Evolutionary conservation across 805 yeast species (phyloP), one percentile per base, ranked within the genome.

Genomic region (Limtongia smithiae): DNA sequence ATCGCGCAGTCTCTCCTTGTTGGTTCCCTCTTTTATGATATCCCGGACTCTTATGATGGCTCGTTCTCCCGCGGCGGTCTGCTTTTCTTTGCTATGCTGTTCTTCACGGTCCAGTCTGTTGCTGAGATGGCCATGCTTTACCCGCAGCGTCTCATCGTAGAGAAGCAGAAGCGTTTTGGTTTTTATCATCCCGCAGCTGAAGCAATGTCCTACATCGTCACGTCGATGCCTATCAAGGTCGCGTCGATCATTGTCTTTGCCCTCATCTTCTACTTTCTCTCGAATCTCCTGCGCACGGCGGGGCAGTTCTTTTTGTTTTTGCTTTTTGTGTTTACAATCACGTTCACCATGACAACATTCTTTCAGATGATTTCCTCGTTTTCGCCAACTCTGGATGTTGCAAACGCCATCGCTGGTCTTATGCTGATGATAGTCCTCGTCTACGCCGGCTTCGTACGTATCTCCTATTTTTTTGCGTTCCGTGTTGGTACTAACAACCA

Each of bases 61-160:
- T 79, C 83, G 1, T 83, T 80, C 60, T 55, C 82, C 8, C 72
- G 87, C 55, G 82, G 84, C 50, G 79, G 87, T 36, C 75, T 82
- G 38, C 69, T 84, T 72, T 85, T 84, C 68, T 82, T 82, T 57
- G 54, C 68, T 35, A 65, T 72, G 31, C 62, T 75, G 51, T 72
- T 72, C 63, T 73, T 72, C 57, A 71, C 78, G 7, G 69, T 76
- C 51, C 60, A 73, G 18, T 68, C 76, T 24, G 58, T 75, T 37
- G 63, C 74, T 51, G 79, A 75, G 60, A 71, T 75, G 49, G 63
- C 72, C 43, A 50, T 68, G 22, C 62, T 70, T 24, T 76, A 65
- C 54, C 76, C 71, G 51, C 72, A 74, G 31, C 73, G 85, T 60
- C 74, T 78, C 15, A 73, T 81, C 51, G 76, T 79, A 32, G 80